phyloP scores from a whole-genome alignment of 2,329 filamentous ascomycete species.

The Aplosporella prunicola region DNA sequence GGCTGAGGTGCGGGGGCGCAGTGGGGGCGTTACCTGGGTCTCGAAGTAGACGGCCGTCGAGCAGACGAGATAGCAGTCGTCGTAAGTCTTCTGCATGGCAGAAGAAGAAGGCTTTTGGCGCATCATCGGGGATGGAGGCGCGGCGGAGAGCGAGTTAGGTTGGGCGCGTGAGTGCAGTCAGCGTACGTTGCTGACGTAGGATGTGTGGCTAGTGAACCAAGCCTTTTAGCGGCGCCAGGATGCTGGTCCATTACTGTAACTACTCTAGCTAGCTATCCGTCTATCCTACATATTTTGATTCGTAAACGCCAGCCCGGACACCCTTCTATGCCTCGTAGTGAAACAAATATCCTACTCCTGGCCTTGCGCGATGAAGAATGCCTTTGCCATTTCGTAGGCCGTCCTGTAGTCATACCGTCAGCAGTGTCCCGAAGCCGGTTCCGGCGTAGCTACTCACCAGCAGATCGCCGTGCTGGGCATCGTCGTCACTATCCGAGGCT shows the following conservation, averaged over 20 bases:
- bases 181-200: constrained; percentile 9
- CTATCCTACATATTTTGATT: no score
- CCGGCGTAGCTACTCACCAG: constrained; percentile 56
- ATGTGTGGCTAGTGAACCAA: constrained; percentile 2
- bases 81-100: constrained; percentile 91
- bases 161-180: constrained; percentile 2
- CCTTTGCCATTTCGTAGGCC: constrained; percentile 60
- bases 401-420: constrained; percentile 37
- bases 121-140: constrained; percentile 37
- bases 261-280: no score
- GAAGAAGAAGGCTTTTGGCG: constrained; percentile 56
- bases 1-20: background rate
- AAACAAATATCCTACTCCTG: constrained; percentile 12
- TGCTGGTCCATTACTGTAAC: no score
- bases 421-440: constrained; percentile 3
- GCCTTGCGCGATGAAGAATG: constrained; percentile 49
- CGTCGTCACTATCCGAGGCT: constrained; percentile 84
- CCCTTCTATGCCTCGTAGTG: no score
- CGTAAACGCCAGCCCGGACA: no score
- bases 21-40: constrained; percentile 55
- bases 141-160: background rate
- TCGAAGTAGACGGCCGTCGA: constrained; percentile 97
- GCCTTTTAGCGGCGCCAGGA: no score
- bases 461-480: constrained; percentile 99
- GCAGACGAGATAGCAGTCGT: constrained; percentile 89